A percentile compares a stretch with the other conserved stretches of the same genome.
Conservation (phyloP, 352 stramenopile genomes). For the Phytophthora sp. region DNA sequence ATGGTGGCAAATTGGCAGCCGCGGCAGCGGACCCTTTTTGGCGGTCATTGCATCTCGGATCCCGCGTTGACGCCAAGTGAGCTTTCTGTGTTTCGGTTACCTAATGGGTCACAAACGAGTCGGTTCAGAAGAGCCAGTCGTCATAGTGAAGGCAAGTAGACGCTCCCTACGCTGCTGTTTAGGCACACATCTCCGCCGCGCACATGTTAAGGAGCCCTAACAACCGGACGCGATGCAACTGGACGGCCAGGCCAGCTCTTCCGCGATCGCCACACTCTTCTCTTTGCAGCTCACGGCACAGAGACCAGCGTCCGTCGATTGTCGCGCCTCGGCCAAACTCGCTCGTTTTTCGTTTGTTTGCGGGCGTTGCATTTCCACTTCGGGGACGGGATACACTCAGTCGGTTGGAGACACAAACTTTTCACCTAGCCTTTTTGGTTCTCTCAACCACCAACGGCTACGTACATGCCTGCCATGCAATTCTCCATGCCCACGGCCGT, state of each 20-base stretch:
- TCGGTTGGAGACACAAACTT: not conserved
- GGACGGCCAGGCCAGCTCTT: slow-evolving; percentile 24
- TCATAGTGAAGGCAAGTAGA: slow-evolving; percentile 22
- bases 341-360: not conserved
- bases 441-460: not conserved
- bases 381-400: slow-evolving; percentile 6
- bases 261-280: slow-evolving; percentile 29
- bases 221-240: slow-evolving; percentile 23
- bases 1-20: not conserved
- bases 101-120: slow-evolving; percentile 28
- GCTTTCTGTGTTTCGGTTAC: slow-evolving; percentile 26
- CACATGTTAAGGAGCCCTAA: slow-evolving; percentile 24
- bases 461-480: slow-evolving; percentile 28
- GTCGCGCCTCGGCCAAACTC: slow-evolving; percentile 20
- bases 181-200: too few relatives aligned
- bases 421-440: not conserved
- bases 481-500: slow-evolving; percentile 55
- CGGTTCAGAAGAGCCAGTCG: slow-evolving; percentile 37
- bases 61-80: slow-evolving; percentile 18
- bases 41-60: not conserved
- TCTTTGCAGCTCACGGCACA: slow-evolving; percentile 33
- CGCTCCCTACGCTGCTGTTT: too few relatives aligned
- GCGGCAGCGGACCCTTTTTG: too few relatives aligned
- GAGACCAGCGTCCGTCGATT: slow-evolving; percentile 17
- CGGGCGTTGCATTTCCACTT: slow-evolving; percentile 31